phyloP scores from a whole-genome alignment of 805 yeast genomes.

The Sugiyamaella qingdaonensis region DNA sequence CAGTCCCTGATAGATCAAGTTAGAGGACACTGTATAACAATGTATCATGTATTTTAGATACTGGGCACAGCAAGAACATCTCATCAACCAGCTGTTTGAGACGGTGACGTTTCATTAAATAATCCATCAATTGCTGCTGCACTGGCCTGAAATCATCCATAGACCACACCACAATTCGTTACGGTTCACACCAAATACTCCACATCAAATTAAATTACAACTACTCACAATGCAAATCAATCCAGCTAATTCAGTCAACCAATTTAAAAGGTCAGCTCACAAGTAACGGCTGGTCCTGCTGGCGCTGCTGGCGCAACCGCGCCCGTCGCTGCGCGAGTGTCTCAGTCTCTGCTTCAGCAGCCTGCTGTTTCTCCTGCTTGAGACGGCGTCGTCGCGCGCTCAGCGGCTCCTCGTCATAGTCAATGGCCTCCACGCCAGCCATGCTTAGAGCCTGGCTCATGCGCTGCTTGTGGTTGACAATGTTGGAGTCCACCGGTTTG shows the following conservation, averaged over 20 bases:
- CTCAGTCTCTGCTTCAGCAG: slow-evolving; percentile 12
- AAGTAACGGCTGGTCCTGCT: not conserved
- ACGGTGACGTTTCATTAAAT: no score
- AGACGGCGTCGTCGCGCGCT: slow-evolving; percentile 30
- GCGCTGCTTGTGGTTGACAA: slow-evolving; percentile 65
- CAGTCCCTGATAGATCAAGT: no score
- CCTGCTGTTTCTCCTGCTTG: slow-evolving; percentile 17
- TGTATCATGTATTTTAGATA: no score
- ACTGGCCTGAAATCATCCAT: not conserved
- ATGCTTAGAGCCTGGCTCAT: not conserved
- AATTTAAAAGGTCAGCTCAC: not conserved
- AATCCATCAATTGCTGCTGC: no score
- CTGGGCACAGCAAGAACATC: no score
- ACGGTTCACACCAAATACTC: no score
- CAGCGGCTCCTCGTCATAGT: slow-evolving; percentile 28
- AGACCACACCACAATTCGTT: not conserved
- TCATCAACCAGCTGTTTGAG: no score
- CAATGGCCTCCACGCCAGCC: slow-evolving; percentile 4
- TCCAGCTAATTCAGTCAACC: not conserved
- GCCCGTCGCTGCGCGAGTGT: slow-evolving; percentile 21
- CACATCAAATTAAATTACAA: no score
- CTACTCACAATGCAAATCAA: not conserved
- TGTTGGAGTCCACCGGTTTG: slow-evolving; percentile 28
- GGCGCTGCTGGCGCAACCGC: slow-evolving; percentile 13
- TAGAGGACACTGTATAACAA: no score